These are phyloP conservation scores for Phlyctochytrium bullatum DNA, from an alignment of 192 early-diverging fungal genomes.

Conservation along the genomic window DNA sequence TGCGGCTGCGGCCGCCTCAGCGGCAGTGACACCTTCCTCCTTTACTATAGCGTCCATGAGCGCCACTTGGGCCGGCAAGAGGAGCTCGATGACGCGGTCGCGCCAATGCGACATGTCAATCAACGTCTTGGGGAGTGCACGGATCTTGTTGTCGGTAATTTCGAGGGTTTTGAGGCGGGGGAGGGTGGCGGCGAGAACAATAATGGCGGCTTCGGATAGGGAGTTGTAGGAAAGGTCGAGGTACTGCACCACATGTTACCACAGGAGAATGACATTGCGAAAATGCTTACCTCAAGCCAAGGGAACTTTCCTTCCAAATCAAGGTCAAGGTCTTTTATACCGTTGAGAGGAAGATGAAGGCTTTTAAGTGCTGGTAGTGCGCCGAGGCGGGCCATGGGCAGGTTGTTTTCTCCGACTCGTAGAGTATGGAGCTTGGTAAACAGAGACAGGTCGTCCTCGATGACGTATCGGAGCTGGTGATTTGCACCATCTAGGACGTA, in stretches of 20 bases:
- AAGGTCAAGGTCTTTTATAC: constrained; percentile 48
- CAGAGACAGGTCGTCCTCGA: constrained; percentile 51
- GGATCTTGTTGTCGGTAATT: constrained; percentile 43
- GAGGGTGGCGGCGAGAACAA: constrained; percentile 47
- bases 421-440: constrained; percentile 52
- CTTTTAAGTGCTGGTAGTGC: constrained; percentile 36
- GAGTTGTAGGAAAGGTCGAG: constrained; percentile 56
- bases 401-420: constrained; percentile 41
- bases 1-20: too few relatives aligned
- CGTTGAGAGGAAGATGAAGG: constrained; percentile 48
- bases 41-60: constrained; percentile 22
- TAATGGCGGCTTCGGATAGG: constrained; percentile 34
- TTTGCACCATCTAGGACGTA: constrained; percentile 41
- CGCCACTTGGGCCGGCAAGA: constrained; percentile 39
- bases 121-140: constrained; percentile 28
- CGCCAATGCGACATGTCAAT: constrained; percentile 29
- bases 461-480: constrained; percentile 41
- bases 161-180: constrained; percentile 42
- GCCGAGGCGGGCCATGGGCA: constrained; percentile 49
- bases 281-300: constrained; percentile 34
- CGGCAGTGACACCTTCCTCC: constrained; percentile 7
- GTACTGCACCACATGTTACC: constrained; percentile 20
- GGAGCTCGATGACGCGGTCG: constrained; percentile 46
- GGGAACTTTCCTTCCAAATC: constrained; percentile 49
- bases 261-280: constrained; percentile 1